Evolutionary conservation across 1,284 basidiomycete genomes (phyloP).

Genomic region (Cutaneotrichosporon mucoides): DNA sequence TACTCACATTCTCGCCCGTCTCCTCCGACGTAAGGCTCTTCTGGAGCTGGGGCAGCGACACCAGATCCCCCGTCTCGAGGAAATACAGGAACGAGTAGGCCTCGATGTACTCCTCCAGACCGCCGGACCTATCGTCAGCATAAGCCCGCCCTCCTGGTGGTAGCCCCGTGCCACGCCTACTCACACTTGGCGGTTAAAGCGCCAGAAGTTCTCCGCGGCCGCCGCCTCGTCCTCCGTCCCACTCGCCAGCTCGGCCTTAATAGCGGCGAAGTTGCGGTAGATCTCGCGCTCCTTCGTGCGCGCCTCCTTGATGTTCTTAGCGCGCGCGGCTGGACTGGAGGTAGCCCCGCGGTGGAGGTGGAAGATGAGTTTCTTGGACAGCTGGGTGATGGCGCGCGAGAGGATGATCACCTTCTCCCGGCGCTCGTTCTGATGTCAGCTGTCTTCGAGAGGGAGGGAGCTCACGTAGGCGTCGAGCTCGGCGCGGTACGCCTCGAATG

Average conservation of each 20-base stretch:
- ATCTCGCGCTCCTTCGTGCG: constrained; percentile 68
- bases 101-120: constrained; percentile 90
- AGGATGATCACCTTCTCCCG: constrained; percentile 49
- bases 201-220: constrained; percentile 60
- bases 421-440: constrained; percentile 41
- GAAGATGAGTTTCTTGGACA: constrained; percentile 95
- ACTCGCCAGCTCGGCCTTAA: constrained; percentile 61
- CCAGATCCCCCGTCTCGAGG: constrained; percentile 66
- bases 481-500: constrained; percentile 42
- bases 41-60: constrained; percentile 69
- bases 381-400: constrained; percentile 75
- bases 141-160: neutral
- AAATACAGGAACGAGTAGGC: constrained; percentile 86
- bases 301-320: constrained; percentile 53
- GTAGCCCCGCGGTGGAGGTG: constrained; percentile 72
- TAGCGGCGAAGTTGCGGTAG: constrained; percentile 59
- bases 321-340: constrained; percentile 35
- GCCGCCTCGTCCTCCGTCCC: constrained; percentile 51
- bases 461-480: constrained; percentile 45
- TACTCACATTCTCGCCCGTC: constrained; percentile 10
- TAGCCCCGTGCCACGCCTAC: constrained; percentile 36
- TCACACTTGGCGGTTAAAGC: constrained; percentile 69
- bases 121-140: constrained; percentile 39
- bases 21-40: constrained; percentile 55
- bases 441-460: neutral